Percentiles rank a stretch among this genome's conserved stretches.
These are phyloP conservation scores for Protea cynaroides DNA, from an alignment of 164 flowering plant genomes.

Conservation along the genomic window DNA sequence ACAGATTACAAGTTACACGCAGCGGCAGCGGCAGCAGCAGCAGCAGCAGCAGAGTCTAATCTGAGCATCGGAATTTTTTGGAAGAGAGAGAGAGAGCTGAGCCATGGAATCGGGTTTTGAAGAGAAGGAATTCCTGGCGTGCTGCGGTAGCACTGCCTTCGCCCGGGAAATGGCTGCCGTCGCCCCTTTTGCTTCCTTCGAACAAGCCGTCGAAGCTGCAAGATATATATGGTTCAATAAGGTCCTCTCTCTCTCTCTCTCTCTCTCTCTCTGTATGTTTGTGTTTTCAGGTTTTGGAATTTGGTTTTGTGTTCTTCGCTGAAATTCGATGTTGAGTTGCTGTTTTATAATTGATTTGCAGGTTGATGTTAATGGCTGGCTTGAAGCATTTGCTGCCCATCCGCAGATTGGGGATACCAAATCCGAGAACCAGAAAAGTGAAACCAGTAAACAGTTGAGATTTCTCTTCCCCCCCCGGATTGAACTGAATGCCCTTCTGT, in stretches of 20 bases:
- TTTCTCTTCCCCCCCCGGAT: background rate
- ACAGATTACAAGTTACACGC: too few species aligned
- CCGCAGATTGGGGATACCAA: constrained; percentile 59
- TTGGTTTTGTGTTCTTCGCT: background rate
- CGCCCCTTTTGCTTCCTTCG: constrained; percentile 40
- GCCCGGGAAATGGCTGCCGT: constrained; percentile 52
- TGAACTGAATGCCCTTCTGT: constrained; percentile 1
- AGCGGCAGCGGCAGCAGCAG: too few species aligned
- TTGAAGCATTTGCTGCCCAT: constrained; percentile 82
- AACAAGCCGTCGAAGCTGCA: constrained; percentile 47
- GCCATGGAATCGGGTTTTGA: constrained; percentile 19
- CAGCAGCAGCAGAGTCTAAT: too few species aligned
- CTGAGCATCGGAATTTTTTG: too few species aligned
- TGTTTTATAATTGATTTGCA: constrained; percentile 8
- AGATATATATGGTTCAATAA: constrained; percentile 77
- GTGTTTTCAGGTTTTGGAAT: background rate
- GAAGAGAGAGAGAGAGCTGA: too few species aligned
- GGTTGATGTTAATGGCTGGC: constrained; percentile 88
- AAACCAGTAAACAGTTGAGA: constrained; percentile 45
- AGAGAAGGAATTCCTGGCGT: constrained; percentile 56
- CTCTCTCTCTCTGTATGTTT: background rate
- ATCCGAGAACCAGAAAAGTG: constrained; percentile 20
- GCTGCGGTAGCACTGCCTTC: constrained; percentile 79
- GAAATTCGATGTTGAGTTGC: background rate
- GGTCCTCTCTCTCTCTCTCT: constrained; percentile 21